Evolutionary conservation across 2,329 filamentous ascomycete species (phyloP).

Genomic region (Calonectria honghensis): DNA sequence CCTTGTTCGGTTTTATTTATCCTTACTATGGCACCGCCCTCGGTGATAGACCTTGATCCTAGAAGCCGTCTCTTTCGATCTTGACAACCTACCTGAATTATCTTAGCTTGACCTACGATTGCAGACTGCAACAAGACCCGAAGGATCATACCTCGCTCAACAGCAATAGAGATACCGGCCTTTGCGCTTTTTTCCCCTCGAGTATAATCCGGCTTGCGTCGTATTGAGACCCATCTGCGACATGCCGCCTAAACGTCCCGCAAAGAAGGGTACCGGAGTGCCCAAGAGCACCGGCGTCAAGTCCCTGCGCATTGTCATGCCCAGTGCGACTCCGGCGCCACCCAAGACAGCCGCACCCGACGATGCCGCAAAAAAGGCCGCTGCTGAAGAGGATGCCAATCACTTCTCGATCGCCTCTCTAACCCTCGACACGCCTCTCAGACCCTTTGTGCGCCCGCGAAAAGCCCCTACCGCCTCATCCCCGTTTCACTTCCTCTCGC

Average conservation of each 20-base stretch:
- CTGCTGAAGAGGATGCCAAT: conserved; percentile 65
- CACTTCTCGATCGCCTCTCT: conserved; percentile 65
- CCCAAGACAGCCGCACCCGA: conserved; percentile 61
- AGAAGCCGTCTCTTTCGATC: conserved; percentile 44
- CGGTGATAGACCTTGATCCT: conserved; percentile 63
- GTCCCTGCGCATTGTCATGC: conserved; percentile 50
- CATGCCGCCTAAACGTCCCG: conserved; percentile 51
- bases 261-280: conserved; percentile 47
- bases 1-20: conserved; percentile 60
- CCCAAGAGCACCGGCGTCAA: conserved; percentile 38
- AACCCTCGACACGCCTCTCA: conserved; percentile 63
- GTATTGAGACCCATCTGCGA: conserved; percentile 7
- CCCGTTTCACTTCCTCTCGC: conserved; percentile 78
- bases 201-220: not conserved
- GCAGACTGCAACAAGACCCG: not conserved
- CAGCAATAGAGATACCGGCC: conserved; percentile 15
- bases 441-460: conserved; percentile 57
- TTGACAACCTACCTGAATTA: conserved; percentile 16
- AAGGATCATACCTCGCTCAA: not conserved
- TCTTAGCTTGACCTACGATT: conserved; percentile 22
- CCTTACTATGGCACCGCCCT: conserved; percentile 75
- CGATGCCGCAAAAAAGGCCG: conserved; percentile 46
- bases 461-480: conserved; percentile 59
- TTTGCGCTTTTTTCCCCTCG: not conserved
- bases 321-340: conserved; percentile 43